Percentiles rank a stretch among this genome's conserved stretches.
phyloP scores from a whole-genome alignment of 2,329 filamentous ascomycete species.

The Fusarium marasasianum region DNA sequence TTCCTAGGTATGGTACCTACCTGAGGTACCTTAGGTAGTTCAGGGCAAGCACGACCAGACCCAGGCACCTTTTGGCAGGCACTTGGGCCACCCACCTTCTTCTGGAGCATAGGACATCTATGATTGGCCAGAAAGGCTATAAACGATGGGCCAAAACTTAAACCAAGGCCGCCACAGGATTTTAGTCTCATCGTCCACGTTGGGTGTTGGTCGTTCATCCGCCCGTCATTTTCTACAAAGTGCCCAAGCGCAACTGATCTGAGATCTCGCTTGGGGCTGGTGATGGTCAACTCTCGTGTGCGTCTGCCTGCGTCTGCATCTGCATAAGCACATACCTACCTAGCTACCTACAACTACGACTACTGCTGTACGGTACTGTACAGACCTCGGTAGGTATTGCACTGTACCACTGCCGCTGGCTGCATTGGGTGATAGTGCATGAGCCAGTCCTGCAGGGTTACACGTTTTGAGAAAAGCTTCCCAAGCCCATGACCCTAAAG shows the following conservation, averaged over 20 bases:
- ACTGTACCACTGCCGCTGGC: conserved; percentile 8
- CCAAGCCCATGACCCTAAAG: conserved; percentile 24
- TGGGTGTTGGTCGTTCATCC: not conserved
- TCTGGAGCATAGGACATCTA: not conserved
- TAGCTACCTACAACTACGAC: not conserved
- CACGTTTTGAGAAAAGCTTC: conserved; percentile 37
- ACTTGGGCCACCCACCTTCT: conserved; percentile 31
- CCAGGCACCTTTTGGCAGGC: conserved; percentile 28
- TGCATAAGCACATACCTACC: not conserved
- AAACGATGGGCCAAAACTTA: conserved; percentile 20
- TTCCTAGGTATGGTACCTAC: not conserved
- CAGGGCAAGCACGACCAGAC: not conserved
- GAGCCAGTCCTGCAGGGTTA: conserved; percentile 38
- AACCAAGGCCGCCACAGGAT: conserved; percentile 4
- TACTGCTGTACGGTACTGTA: not conserved
- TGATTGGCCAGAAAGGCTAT: conserved; percentile 6
- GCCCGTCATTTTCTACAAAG: conserved; percentile 36
- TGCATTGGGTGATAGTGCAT: conserved; percentile 35
- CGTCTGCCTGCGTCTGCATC: conserved; percentile 4
- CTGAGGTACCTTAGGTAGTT: not conserved
- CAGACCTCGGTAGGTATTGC: not conserved
- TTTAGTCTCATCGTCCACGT: conserved; percentile 30
- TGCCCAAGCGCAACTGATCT: conserved; percentile 29
- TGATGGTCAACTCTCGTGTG: conserved; percentile 38
- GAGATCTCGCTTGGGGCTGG: conserved; percentile 41